Evolutionary conservation across 805 yeast species (phyloP).

Genomic region (Maudiozyma serrabonitensis): DNA sequence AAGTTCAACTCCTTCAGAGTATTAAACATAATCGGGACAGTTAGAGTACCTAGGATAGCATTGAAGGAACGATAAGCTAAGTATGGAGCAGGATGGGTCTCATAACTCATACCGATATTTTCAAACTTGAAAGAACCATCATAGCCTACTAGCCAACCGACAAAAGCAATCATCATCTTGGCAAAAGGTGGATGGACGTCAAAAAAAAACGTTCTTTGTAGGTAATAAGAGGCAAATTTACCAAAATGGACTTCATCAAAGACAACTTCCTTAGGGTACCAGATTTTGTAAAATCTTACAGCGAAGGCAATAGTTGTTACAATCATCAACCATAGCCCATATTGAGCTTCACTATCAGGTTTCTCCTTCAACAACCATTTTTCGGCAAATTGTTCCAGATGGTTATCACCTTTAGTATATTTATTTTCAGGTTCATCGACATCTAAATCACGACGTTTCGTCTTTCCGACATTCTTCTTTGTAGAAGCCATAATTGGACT

Average conservation of each 20-base stretch:
- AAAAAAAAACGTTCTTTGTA: constrained; percentile 85
- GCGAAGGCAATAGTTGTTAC: constrained; percentile 61
- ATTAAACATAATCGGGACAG: constrained; percentile 74
- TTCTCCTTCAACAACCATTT: constrained; percentile 19
- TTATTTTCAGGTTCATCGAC: constrained; percentile 20
- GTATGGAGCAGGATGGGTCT: constrained; percentile 73
- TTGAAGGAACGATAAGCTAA: constrained; percentile 70
- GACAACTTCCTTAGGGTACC: constrained; percentile 65
- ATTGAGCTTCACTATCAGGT: constrained; percentile 22
- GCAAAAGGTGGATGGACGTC: constrained; percentile 99
- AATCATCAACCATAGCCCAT: constrained; percentile 40
- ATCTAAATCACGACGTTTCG: constrained; percentile 6
- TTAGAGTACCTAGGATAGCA: constrained; percentile 72
- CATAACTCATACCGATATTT: constrained; percentile 75
- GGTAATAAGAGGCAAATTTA: constrained; percentile 73
- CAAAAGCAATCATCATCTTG: constrained; percentile 79
- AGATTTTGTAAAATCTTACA: constrained; percentile 52
- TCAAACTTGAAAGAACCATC: constrained; percentile 90
- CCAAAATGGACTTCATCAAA: constrained; percentile 87
- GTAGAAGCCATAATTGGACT: constrained; percentile 3
- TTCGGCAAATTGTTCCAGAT: constrained; percentile 12
- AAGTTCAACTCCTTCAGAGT: constrained; percentile 82
- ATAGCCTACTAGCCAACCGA: constrained; percentile 83
- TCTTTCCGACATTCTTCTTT: constrained; percentile 3
- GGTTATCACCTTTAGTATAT: constrained; percentile 15